Base-by-base conservation (phyloP, 352 stramenopile genomes). In the Phytophthora cactorum region DNA sequence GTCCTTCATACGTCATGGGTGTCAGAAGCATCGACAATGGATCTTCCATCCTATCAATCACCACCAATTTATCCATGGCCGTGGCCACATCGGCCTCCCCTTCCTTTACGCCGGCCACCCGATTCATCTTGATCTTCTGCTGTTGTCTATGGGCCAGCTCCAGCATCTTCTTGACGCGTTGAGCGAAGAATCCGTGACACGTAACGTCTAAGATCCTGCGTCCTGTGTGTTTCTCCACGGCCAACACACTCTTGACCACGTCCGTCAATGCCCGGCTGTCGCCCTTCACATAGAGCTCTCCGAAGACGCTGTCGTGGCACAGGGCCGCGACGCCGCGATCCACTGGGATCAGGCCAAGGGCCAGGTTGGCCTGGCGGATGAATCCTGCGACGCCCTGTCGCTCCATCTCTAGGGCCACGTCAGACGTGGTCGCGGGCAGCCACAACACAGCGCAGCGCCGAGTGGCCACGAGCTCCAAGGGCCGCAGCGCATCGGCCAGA, bases 1-100 rank as follows among this genome's bases (percentile, higher is more conserved):
- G 60, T 1, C 84, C 87, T 73, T 95, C 87, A 61, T 95, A 95
- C 65, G 83, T 91, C 84, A 95, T 91, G 22, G 87, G 87, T 25
- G 84, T 93, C 28, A 93, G 66, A 58, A 95, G 54, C 83, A 95
- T 90, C 5, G 87, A 91, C 63, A 92, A 66, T 22, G 84, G 87
- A 49, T 95, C 84, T 55, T 93, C 77, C 82, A 91, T 89, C 2
- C 87, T 75, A 55, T 95, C 87, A 45, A 94, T 76, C 15, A 94
- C 56, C 15, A 94, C 75, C 8, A 91, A 56, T 47, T 83, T 88
- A 31, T 90, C 72, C 32, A 93, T 82, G 0, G 34, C 27, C 36
- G 46, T 45, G 32, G 38, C 54, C 14, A 66, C 52, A 5, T 32
- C 15, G 4, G 47, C 53, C 43, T 55, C 54, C n/a, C 39, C 57